Evolutionary conservation across 345 rosid genomes (phyloP).

Genomic region (Pistacia atlantica): DNA sequence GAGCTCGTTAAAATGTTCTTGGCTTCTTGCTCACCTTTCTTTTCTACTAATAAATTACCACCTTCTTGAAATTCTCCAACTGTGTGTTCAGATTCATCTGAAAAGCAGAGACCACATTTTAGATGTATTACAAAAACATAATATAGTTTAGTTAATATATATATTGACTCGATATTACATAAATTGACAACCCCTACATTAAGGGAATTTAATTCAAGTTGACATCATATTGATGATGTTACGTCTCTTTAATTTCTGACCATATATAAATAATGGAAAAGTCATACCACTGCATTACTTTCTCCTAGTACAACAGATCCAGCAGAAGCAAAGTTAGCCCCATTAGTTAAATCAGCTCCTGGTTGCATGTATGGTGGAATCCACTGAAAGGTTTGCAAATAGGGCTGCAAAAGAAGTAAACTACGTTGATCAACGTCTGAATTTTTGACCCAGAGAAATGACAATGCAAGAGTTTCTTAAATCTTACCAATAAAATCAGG

Average conservation of each 20-base stretch:
- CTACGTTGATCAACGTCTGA: too few relatives aligned
- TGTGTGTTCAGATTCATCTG: conserved; percentile 30
- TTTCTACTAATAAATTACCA: conserved; percentile 15
- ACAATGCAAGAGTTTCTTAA: too few relatives aligned
- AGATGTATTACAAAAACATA: too few relatives aligned
- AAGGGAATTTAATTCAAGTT: too few relatives aligned
- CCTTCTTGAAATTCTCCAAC: conserved; percentile 22
- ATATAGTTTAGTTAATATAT: too few relatives aligned
- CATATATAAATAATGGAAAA: too few relatives aligned
- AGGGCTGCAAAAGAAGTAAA: neutral
- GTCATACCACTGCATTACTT: neutral
- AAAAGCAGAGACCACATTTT: neutral
- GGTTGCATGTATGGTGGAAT: conserved; percentile 21
- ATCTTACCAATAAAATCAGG: conserved; percentile 16
- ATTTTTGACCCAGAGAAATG: neutral
- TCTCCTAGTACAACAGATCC: conserved; percentile 21
- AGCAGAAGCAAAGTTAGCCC: conserved; percentile 30
- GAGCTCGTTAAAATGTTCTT: conserved; percentile 13
- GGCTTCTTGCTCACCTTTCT: conserved; percentile 24
- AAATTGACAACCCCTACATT: too few relatives aligned
- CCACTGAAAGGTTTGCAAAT: conserved; percentile 3
- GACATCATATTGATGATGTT: too few relatives aligned
- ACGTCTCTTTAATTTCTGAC: too few relatives aligned
- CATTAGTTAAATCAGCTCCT: conserved; percentile 17
- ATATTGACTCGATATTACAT: too few relatives aligned